Percentiles rank a stretch among this genome's conserved stretches.
phyloP scores from a whole-genome alignment of 2,329 filamentous ascomycete species.

The Diaporthe nobilis region DNA sequence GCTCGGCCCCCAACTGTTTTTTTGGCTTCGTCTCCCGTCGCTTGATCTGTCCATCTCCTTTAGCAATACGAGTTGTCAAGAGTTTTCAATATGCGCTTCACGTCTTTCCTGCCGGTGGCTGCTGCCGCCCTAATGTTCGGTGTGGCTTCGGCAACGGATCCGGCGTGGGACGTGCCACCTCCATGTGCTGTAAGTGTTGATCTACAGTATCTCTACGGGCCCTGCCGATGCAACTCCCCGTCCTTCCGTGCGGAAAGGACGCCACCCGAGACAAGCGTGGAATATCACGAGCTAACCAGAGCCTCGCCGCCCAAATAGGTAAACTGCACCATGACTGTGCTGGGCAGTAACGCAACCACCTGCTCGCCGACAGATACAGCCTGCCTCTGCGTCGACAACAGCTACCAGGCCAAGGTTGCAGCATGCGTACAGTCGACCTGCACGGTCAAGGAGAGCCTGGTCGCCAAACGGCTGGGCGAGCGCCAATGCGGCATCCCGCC shows the following conservation, averaged over 20 bases:
- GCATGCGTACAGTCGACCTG: conserved; percentile 24
- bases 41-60: background rate
- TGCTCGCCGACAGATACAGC: conserved; percentile 11
- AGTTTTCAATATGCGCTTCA: conserved; percentile 10
- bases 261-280: conserved; percentile 27
- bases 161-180: conserved; percentile 7
- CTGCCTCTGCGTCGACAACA: conserved; percentile 20
- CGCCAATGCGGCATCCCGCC: conserved; percentile 13
- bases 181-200: conserved; percentile 24
- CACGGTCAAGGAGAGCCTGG: conserved; percentile 34
- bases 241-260: conserved; percentile 12
- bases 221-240: background rate
- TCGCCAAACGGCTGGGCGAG: conserved; percentile 3
- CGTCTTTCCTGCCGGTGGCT: conserved; percentile 20
- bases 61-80: background rate
- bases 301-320: background rate
- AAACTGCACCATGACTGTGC: conserved; percentile 27
- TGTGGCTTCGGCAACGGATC: conserved; percentile 27
- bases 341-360: conserved; percentile 35
- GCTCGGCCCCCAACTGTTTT: background rate
- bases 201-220: background rate
- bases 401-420: conserved; percentile 15
- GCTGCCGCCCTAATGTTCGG: conserved; percentile 14
- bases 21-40: background rate
- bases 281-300: background rate